phyloP scores from a whole-genome alignment of 768 basidiomycete species.

The Podaxis sp. region DNA sequence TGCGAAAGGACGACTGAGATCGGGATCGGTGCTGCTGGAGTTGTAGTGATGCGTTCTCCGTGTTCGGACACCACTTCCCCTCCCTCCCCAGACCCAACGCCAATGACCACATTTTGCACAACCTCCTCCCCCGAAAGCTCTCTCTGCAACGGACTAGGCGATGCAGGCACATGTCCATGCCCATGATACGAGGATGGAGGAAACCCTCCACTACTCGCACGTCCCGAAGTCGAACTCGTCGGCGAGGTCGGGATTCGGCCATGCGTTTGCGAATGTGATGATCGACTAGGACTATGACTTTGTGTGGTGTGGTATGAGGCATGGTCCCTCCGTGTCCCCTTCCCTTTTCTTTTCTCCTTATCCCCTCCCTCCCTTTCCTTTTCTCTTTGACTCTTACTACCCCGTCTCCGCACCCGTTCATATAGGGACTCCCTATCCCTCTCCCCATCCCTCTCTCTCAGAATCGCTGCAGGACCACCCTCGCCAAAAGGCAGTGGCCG shows the following conservation, averaged over 20 bases:
- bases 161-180: conserved; percentile 41
- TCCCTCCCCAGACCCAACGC: conserved; percentile 18
- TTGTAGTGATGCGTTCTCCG: not conserved
- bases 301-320: not conserved
- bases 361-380: conserved; percentile 10
- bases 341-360: not conserved
- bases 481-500: conserved; percentile 31
- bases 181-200: no score
- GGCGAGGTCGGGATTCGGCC: conserved; percentile 41
- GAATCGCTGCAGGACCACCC: not conserved
- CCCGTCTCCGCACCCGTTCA: conserved; percentile 5
- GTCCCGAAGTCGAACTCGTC: conserved; percentile 31
- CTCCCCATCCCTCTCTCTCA: conserved; percentile 10
- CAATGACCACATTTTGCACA: conserved; percentile 12
- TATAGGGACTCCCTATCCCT: not conserved
- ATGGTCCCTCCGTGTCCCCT: conserved; percentile 6
- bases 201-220: no score
- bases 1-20: conserved; percentile 2
- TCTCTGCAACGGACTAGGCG: conserved; percentile 64
- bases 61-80: not conserved
- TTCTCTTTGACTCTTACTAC: conserved; percentile 19
- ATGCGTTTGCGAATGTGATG: conserved; percentile 22
- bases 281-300: conserved; percentile 1
- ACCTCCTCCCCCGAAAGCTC: conserved; percentile 39
- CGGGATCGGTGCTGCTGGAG: not conserved